Evolutionary conservation across 2,329 filamentous ascomycete species (phyloP), one percentile per base, ranked within the genome.

Genomic region (Diaporthe helianthi): DNA sequence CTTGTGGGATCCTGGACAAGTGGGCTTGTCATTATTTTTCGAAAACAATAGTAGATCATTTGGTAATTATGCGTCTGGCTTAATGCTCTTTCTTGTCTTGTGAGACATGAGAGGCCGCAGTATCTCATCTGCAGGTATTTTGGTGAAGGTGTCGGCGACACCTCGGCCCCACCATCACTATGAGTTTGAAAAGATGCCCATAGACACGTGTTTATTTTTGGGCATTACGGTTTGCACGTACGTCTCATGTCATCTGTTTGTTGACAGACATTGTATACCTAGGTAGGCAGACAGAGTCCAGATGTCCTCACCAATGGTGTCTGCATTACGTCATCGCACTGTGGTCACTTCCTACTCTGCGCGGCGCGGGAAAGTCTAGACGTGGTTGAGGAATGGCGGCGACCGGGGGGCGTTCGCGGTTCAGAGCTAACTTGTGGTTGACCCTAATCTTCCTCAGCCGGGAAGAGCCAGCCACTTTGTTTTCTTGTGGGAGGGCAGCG

Each of bases 401-500:
- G 17, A 47, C 7, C 29, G 33, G 41, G 41, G n/a, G 33, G 26
- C 9, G 26, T 61, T 33, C 41, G 41, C 41, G 31, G 8, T 7
- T 47, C 41, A 41, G 41, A 61, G 19, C 26, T n/a, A 61, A 24
- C 2, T 19, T 47, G 55, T 49, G 58, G 47, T 47, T 47, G 33
- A 47, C 33, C 58, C 58, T 33, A 19, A 22, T 61, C 38, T 17
- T 38, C 46, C 55, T 3, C 19, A 33, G 41, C 38, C 33, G 31
- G 60, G 60, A 19, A 29, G 31, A 65, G 52, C 65, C 65, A 63
- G 47, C 58, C 58, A 55, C 65, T 71, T 70, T 38, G 73, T 73
- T 65, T 70, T 71, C 51, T 54, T 49, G 64, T 70, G 68, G 67
- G 67, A 49, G 51, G 66, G 74, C 72, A 78, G 64, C 81, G 82